Evolutionary conservation across 108 stramenopile species (phyloP).

Genomic region (Fragilaria radians): DNA sequence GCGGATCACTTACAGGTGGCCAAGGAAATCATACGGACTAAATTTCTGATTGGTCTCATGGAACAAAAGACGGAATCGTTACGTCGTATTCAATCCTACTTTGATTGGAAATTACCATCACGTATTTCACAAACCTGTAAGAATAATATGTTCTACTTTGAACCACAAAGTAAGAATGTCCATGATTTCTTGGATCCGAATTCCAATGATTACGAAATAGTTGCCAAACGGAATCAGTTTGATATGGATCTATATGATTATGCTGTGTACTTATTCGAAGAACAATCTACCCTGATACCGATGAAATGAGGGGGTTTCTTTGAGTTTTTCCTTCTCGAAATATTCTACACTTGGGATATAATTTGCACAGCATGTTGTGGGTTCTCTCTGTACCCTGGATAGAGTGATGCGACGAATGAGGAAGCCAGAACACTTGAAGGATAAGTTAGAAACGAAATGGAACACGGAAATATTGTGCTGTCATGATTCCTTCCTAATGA

Average conservation of each 20-base stretch:
- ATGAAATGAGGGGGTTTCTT: background rate
- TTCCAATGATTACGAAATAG: slow-evolving; percentile 14
- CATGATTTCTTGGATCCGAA: slow-evolving; percentile 1
- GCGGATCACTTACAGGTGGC: slow-evolving; percentile 33
- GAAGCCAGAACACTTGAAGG: no score
- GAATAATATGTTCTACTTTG: slow-evolving; percentile 12
- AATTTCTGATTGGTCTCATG: slow-evolving; percentile 33
- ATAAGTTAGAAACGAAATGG: no score
- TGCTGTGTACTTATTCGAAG: slow-evolving; percentile 19
- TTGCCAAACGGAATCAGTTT: slow-evolving; percentile 19
- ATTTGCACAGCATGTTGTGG: no score
- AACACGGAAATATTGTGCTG: no score
- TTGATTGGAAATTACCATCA: slow-evolving; percentile 12
- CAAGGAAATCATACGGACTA: slow-evolving; percentile 29
- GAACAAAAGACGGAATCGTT: slow-evolving; percentile 42
- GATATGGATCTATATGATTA: slow-evolving; percentile 35
- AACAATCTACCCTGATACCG: slow-evolving; percentile 20
- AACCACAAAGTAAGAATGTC: slow-evolving; percentile 7
- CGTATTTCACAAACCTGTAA: slow-evolving; percentile 9
- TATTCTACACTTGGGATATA: no score
- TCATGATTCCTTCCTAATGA: no score
- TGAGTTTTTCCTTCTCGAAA: no score
- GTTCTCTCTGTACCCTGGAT: no score
- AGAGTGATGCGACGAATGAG: no score
- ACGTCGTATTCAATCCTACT: slow-evolving; percentile 31